Base-by-base conservation (phyloP, 2,329 filamentous ascomycete genomes). In the Neodidymelliopsis sp. region DNA sequence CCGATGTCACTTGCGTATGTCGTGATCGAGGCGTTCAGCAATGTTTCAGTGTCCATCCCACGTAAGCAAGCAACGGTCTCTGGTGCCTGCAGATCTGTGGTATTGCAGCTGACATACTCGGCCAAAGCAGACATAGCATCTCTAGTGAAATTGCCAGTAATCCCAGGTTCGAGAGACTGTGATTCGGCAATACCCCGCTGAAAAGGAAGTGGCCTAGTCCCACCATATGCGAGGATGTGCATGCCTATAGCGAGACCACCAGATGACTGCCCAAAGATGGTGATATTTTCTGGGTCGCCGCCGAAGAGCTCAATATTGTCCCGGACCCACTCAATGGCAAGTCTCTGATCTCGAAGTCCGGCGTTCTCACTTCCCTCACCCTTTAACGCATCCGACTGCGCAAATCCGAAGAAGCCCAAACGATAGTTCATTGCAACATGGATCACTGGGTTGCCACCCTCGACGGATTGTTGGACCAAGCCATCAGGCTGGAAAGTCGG, bases 91-190 rank as follows among this genome's bases (percentile, higher is more conserved):
- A 79, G 51, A 18, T 52, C 40, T 1, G 53, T 59, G 1, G 55
- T 60, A 60, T 76, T 76, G 65, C 81, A 83, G 2, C 72, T 74
- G 3, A 78, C 69, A 6, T 69, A 57, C 15, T 75, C 67, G 3
- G 75, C 74, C 19, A 83, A 49, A 2, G 66, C 68, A 8, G 63
- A 53, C 71, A 81, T 79, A 7, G 79, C 78, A 41, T 79, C 65
- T 36, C 74, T 72, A 4, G 77, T 79, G 56, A 79, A 79, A 50
- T 77, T 78, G 1, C 74, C 64, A 1, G 67, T 69, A 12, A 70
- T 79, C 2, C 79, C 80, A 2, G 78, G 78, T 60, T 83, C 82
- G 2, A 83, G 73, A 1, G 75, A 73, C 50, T 79, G 77, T 10
- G 69, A 73, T 53, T 79, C 59, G 61, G 76, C 76, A 27, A 78